Percentiles rank a stretch among this genome's conserved stretches.
Conservation (phyloP, 176 grass and related monocot species). For the Hyparrhenia diplandra region DNA sequence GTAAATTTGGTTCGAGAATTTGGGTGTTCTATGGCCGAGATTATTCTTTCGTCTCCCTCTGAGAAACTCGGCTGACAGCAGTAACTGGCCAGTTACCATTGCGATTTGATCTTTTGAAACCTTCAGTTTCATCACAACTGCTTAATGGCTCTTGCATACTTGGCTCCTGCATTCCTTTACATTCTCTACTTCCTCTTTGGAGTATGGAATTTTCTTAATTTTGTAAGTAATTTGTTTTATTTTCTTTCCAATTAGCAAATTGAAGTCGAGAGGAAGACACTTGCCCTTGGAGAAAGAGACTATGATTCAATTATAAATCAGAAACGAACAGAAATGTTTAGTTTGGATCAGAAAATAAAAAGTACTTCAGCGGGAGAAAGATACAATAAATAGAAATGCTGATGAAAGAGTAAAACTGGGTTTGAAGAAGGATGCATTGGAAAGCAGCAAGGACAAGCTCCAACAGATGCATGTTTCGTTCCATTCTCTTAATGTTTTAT, state of each 20-base stretch:
- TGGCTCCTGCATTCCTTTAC: not conserved
- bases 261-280: conserved; percentile 78
- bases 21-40: not conserved
- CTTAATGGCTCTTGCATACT: not conserved
- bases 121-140: not conserved
- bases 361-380: conserved; percentile 66
- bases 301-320: conserved; percentile 69
- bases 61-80: not conserved
- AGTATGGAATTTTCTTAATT: conserved; percentile 2
- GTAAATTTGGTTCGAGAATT: not conserved
- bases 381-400: conserved; percentile 58
- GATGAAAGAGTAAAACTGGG: conserved; percentile 70
- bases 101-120: not conserved
- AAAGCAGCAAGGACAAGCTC: conserved; percentile 55
- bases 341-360: conserved; percentile 84
- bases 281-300: conserved; percentile 56
- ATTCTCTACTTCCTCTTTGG: conserved; percentile 15
- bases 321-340: conserved; percentile 66
- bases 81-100: not conserved
- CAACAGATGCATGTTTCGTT: conserved; percentile 62
- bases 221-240: conserved; percentile 3
- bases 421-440: conserved; percentile 76
- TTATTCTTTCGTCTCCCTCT: not conserved
- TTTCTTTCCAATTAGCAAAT: conserved; percentile 68
- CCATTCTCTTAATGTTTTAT: conserved; percentile 23